These are phyloP conservation scores for Phytophthora tentaculata DNA, from an alignment of 352 stramenopile genomes.

Conservation along the genomic window DNA sequence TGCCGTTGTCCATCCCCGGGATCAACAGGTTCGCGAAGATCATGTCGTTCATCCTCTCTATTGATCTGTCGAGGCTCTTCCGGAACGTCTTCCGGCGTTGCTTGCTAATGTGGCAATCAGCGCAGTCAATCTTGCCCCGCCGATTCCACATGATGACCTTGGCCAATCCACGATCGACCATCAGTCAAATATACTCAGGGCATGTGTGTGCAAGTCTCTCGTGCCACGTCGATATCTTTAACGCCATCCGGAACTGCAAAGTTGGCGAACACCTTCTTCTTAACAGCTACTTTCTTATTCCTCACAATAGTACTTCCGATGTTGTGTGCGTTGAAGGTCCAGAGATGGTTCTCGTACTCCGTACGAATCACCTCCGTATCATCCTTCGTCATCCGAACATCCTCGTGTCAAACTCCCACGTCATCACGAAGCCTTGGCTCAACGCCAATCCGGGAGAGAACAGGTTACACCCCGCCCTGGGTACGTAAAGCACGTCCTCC, in stretches of 20 bases:
- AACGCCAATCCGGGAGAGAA: background rate
- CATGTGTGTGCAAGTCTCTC: too few relatives aligned
- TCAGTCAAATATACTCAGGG: too few relatives aligned
- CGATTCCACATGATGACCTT: too few relatives aligned
- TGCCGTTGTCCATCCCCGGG: background rate
- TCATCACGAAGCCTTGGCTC: background rate
- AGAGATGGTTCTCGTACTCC: background rate
- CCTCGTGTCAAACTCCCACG: background rate
- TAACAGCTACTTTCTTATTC: too few relatives aligned
- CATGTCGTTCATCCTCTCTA: background rate
- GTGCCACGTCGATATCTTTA: too few relatives aligned
- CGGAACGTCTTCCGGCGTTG: background rate
- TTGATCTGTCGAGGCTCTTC: background rate
- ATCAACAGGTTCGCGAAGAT: background rate
- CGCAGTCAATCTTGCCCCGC: background rate
- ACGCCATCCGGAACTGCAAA: background rate
- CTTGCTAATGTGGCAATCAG: background rate
- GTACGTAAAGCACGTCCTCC: background rate
- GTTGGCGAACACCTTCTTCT: background rate
- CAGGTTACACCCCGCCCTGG: background rate
- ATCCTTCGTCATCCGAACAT: background rate
- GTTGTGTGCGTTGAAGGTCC: background rate
- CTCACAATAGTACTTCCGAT: background rate
- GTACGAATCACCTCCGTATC: background rate
- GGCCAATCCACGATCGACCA: too few relatives aligned